Evolutionary conservation across 805 yeast genomes (phyloP), one percentile per base, ranked within the genome.

Genomic region (Saccharomycopsis malanga): DNA sequence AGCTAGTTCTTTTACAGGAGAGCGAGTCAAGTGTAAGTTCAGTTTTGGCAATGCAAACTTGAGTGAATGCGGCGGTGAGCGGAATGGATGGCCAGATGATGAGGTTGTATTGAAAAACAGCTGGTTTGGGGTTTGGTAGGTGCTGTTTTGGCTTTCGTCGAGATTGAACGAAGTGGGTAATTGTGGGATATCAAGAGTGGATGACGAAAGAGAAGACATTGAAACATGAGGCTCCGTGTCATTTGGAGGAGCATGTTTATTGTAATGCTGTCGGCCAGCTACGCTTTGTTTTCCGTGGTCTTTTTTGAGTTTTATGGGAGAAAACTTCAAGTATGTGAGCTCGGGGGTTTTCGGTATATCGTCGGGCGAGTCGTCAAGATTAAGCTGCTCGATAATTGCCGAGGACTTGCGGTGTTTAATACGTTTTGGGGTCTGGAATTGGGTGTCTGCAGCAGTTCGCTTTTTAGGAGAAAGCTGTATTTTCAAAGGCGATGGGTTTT

Each of bases 281-380:
- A 22, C 22, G 32, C 12, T 7, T 10, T 42, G 15, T 7, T 30
- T 7, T 22, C 15, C 29, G 4, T 32, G 6, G 14, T n/a, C 17
- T 25, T 20, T 32, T 3, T 22, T 30, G 14, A 51, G 22, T 29
- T 45, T 44, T 4, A 51, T 51, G 12, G 54, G 52, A 14, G 52
- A 45, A 38, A 48, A 51, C 36, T 51, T 51, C 34, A 51, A 37
- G 39, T 51, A 51, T 9, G 54, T 51, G 9, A 51, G 40, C 29
- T 51, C 54, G 3, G 54, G 54, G 7, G 54, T 48, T 42, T 51
- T 51, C 10, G 54, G 54, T 12, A 51, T 45, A 30, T 51, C 54
- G 6, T 51, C 54, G 6, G 54, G 54, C 7, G 54, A 51, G 18
- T 51, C 52, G 20, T 51, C 54, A 21, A 51, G 21, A 17, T 51